These are phyloP conservation scores for Kodamaea suecica DNA, from an alignment of 1,139 yeast genomes.

Conservation along the genomic window DNA sequence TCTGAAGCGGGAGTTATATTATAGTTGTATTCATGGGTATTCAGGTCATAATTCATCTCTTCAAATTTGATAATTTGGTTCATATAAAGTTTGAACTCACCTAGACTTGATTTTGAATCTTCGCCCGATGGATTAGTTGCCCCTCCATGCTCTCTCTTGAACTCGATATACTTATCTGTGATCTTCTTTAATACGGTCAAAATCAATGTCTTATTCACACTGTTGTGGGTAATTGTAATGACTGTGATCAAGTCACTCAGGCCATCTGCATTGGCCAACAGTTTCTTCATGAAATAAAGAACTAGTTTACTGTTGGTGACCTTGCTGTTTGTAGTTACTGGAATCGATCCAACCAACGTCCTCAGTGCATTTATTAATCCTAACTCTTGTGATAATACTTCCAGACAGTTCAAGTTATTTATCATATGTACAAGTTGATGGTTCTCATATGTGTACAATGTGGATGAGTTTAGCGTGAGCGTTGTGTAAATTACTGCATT, in stretches of 20 bases:
- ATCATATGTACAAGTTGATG: slow-evolving; percentile 35
- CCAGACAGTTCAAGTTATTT: slow-evolving; percentile 49
- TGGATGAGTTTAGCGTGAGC: slow-evolving; percentile 52
- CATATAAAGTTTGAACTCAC: slow-evolving; percentile 52
- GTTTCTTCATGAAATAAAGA: slow-evolving; percentile 50
- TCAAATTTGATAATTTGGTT: slow-evolving; percentile 50
- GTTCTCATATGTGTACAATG: slow-evolving; percentile 55
- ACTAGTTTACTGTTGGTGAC: slow-evolving; percentile 35
- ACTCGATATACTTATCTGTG: slow-evolving; percentile 47
- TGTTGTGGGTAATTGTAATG: slow-evolving; percentile 43
- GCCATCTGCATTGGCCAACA: slow-evolving; percentile 39
- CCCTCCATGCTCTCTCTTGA: slow-evolving; percentile 27
- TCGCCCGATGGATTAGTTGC: slow-evolving; percentile 10
- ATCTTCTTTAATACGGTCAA: slow-evolving; percentile 48
- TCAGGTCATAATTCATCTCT: slow-evolving; percentile 43
- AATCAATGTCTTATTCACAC: slow-evolving; percentile 44
- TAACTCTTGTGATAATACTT: slow-evolving; percentile 52
- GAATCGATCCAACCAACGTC: slow-evolving; percentile 44
- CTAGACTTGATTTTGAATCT: slow-evolving; percentile 26
- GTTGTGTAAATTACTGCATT: slow-evolving; percentile 48
- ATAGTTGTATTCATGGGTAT: slow-evolving; percentile 33
- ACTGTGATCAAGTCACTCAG: slow-evolving; percentile 51
- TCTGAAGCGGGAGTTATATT: slow-evolving; percentile 19
- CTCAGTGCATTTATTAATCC: slow-evolving; percentile 51
- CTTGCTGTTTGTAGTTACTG: slow-evolving; percentile 27